Conservation (phyloP, 164 flowering plant genomes). For the Vitis riparia region DNA sequence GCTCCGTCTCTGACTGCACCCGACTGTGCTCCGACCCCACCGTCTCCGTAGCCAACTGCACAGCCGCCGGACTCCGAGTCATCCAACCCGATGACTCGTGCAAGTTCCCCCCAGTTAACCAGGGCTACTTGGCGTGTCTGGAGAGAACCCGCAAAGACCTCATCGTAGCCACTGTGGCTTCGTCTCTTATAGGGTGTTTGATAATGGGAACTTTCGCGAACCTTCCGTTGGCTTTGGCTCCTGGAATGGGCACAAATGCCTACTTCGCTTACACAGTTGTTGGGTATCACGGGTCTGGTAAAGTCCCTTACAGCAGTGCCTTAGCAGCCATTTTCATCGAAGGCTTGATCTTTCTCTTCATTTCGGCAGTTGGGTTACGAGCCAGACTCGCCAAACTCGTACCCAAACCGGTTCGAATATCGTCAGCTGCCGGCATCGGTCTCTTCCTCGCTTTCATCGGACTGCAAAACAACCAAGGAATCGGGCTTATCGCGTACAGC, state of each 20-base stretch:
- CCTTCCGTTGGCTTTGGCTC: constrained; percentile 79
- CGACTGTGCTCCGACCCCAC: constrained; percentile 54
- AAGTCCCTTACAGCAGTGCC: constrained; percentile 56
- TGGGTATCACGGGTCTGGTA: constrained; percentile 91
- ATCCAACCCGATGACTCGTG: constrained; percentile 46
- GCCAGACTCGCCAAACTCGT: constrained; percentile 73
- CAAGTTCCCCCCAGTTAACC: constrained; percentile 59
- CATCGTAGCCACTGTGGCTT: constrained; percentile 67
- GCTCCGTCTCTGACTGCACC: constrained; percentile 73
- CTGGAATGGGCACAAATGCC: constrained; percentile 94
- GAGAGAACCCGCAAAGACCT: constrained; percentile 44
- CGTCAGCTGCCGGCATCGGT: constrained; percentile 91
- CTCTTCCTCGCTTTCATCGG: constrained; percentile 90
- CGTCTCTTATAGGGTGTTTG: constrained; percentile 60
- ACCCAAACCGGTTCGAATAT: constrained; percentile 80
- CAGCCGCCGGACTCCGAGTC: constrained; percentile 31
- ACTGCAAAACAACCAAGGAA: constrained; percentile 71
- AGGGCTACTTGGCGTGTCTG: constrained; percentile 57
- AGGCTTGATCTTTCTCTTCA: constrained; percentile 64
- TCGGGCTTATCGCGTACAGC: constrained; percentile 75
- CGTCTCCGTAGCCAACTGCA: constrained; percentile 34
- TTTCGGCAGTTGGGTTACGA: constrained; percentile 77
- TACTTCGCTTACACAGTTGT: constrained; percentile 92
- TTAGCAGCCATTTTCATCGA: constrained; percentile 77
- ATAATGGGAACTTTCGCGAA: constrained; percentile 85